Base-by-base conservation (phyloP, 257 asterid genomes). In the Solanum sitiens region DNA sequence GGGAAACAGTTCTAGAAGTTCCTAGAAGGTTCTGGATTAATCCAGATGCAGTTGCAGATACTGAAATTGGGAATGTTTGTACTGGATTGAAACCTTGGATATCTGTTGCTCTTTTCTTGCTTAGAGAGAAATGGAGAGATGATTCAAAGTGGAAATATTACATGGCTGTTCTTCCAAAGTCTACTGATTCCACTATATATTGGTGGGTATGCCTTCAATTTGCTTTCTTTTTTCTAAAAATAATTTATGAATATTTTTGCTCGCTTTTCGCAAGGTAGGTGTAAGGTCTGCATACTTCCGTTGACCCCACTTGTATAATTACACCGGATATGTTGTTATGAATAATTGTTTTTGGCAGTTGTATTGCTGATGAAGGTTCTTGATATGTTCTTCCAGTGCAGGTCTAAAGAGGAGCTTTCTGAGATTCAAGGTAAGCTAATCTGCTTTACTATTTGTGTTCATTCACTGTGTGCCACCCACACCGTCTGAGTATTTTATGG, bases 361-460 rank as follows among this genome's bases (percentile, higher is more conserved):
- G 45, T 61, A 47, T 37, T 90, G 83, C 87, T 92, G 87, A 90
- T 91, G 71, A 88, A 90, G 87, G 40, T 84, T 90, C 87, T 91
- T 89, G 50, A 89, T 90, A 83, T 93, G 92, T 87, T 90, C 85
- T 91, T 94, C 94, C 98, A 95, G 97, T 91, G 98, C 99, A 97
- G 99, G 99, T 97, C 99, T 91, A 98, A 97, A 88, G 98, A 97
- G 94, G 99, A 97, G 95, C 98, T 97, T 88, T 92, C 92, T 90
- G 98, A 97, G 93, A 94, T 97, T 93, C 98, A 93, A 93, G 99
- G 99, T 96, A 90, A 90, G 79, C 14, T 95, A 89, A 89, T 85
- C 9, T 86, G 27, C 45, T 76, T 61, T 88, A 25, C 63, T 21
- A 56, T 33, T 44, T 79, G 9, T 27, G 85, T 27, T 79, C 40